Base-by-base conservation (phyloP, 2,329 filamentous ascomycete species). In the Cytospora piceicola region DNA sequence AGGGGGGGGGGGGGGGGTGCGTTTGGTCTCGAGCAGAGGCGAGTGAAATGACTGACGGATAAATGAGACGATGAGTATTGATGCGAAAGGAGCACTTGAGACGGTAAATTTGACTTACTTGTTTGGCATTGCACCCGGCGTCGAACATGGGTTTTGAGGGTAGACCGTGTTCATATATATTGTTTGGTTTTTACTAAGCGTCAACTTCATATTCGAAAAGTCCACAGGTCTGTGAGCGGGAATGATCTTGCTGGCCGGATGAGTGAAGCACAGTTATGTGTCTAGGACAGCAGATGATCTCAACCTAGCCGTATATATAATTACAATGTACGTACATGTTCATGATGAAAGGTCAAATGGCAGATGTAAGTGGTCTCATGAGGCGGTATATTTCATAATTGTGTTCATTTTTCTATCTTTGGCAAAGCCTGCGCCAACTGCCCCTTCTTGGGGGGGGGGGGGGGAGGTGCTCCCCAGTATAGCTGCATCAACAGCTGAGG, bases 71-170 rank as follows among this genome's bases (percentile, higher is more conserved):
- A 29, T 49, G 20, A 8, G 39, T n/a, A n/a, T 46, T 3, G n/a
- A 52, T 15, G 2, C 17, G 7, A 30, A 20, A 27, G 34, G 14
- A 36, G 34, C 34, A 36, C 34, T 36, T 15, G 14, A 36, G 34
- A 30, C n/a, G 15, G 8, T 12, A 17, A 17, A 15, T 29, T 27
- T 14, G 17, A n/a, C 29, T 46, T 14, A 22, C 2, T 51, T 12
- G n/a, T 52, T 39, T 57, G 53, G 61, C 61, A 63, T 63, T 51
- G 61, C 42, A 52, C n/a, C 51, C 15, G 61, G 61, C 54, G 61
- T 63, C 22, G 53, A 34, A 15, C 9, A 52, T 15, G 42, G 42
- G 27, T n/a, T 22, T 8, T 17, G 42, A 11, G 14, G 22, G 30
- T 29, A 24, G 9, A 30, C 9, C 27, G n/a, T 12, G 11, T 63